phyloP scores from a whole-genome alignment of 345 rosid genomes.

The Acer yangbiense region DNA sequence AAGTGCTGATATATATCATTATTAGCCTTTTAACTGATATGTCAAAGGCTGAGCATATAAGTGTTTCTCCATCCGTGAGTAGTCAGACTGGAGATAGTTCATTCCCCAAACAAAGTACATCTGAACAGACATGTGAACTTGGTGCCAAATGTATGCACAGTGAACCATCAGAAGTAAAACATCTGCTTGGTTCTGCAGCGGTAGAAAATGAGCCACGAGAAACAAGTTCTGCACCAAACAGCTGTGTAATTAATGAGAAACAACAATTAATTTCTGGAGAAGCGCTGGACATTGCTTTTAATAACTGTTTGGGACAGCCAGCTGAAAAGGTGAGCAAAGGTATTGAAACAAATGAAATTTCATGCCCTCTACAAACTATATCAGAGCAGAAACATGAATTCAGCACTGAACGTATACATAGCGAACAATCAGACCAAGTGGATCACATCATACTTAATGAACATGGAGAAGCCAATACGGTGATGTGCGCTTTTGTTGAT shows the following conservation, averaged over 20 bases:
- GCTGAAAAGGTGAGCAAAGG: conserved; percentile 10
- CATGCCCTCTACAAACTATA: conserved; percentile 13
- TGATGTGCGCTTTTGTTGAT: conserved; percentile 23
- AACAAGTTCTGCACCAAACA: conserved; percentile 7
- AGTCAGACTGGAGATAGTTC: conserved; percentile 11
- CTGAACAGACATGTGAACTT: conserved; percentile 15
- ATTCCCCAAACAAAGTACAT: conserved; percentile 13
- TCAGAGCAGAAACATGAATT: conserved; percentile 14
- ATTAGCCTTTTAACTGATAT: conserved; percentile 20
- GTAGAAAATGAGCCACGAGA: conserved; percentile 21
- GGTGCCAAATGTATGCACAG: conserved; percentile 16
- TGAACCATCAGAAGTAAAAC: conserved; percentile 16
- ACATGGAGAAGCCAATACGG: conserved; percentile 21
- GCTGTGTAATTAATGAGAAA: conserved; percentile 5
- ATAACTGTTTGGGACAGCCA: conserved; percentile 9
- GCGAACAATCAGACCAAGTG: conserved; percentile 16
- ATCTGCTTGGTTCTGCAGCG: conserved; percentile 15
- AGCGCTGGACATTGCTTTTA: conserved; percentile 13
- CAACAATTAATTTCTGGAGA: conserved; percentile 23
- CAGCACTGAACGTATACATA: not conserved
- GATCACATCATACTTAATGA: conserved; percentile 12
- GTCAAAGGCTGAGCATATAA: conserved; percentile 28
- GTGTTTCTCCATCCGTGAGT: conserved; percentile 29
- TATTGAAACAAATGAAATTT: not conserved
- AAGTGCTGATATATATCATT: conserved; percentile 10